These are phyloP conservation scores for Suillus paluster DNA, from an alignment of 768 basidiomycete species.

Conservation along the genomic window DNA sequence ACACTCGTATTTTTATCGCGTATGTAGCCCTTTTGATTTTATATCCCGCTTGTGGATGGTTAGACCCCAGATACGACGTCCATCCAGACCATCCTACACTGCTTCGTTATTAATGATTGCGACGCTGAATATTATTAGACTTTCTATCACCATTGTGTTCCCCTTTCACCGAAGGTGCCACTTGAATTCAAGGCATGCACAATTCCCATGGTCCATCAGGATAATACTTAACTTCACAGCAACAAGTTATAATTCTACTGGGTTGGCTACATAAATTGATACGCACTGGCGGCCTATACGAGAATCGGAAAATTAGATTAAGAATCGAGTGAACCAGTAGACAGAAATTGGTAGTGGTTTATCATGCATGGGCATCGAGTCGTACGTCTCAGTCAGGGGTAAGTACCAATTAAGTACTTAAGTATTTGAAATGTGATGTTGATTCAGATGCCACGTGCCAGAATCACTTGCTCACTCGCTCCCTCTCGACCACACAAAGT, in stretches of 20 bases:
- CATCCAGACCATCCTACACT: neutral
- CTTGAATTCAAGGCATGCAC: neutral
- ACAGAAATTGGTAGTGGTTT: too few relatives aligned
- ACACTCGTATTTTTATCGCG: neutral
- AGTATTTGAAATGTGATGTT: neutral
- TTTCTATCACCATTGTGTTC: too few relatives aligned
- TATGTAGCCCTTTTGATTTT: neutral
- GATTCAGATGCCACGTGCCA: slow-evolving; percentile 5
- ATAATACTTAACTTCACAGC: too few relatives aligned
- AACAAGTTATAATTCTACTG: neutral
- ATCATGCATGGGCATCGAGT: too few relatives aligned
- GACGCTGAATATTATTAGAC: too few relatives aligned
- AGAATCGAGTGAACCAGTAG: neutral
- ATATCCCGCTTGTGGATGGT: neutral
- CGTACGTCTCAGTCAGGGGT: too few relatives aligned
- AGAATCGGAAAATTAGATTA: neutral
- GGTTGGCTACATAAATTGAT: neutral
- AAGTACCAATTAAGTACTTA: too few relatives aligned
- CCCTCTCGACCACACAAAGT: neutral
- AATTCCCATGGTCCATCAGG: too few relatives aligned
- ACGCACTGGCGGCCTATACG: neutral
- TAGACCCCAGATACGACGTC: too few relatives aligned
- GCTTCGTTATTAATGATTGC: neutral
- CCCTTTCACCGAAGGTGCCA: too few relatives aligned
- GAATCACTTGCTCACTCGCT: neutral